Percentiles rank a stretch among this genome's conserved stretches.
phyloP scores from a whole-genome alignment of 73 alveolate species.

The Durusdinium trenchii region DNA sequence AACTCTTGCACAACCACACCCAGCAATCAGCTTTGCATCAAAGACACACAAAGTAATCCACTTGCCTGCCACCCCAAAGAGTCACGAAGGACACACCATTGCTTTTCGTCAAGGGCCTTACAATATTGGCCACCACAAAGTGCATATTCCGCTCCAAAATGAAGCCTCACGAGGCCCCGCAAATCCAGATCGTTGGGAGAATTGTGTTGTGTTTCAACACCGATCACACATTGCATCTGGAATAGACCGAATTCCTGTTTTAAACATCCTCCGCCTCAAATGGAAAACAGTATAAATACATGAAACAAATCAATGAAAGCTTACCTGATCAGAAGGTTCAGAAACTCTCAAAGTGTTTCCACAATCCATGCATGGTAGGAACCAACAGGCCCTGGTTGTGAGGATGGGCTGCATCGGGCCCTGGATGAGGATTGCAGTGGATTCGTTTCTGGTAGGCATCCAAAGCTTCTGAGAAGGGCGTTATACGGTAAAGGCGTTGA shows the following conservation, averaged over 20 bases:
- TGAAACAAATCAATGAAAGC: too few species aligned
- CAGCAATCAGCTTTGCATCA: too few species aligned
- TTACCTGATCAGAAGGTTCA: too few species aligned
- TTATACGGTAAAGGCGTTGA: neutral
- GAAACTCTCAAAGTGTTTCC: constrained; percentile 60
- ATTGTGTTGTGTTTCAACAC: too few species aligned
- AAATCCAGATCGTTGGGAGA: too few species aligned
- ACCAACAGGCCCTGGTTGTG: constrained; percentile 24
- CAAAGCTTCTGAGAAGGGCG: constrained; percentile 5
- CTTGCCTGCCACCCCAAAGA: constrained; percentile 76
- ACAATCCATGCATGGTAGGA: constrained; percentile 16
- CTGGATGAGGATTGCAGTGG: neutral
- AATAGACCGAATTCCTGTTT: too few species aligned
- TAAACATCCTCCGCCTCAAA: too few species aligned
- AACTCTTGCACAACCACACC: too few species aligned
- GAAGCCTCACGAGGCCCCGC: constrained; percentile 33
- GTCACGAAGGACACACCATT: constrained; percentile 30
- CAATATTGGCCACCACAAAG: constrained; percentile 36
- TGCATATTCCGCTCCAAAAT: constrained; percentile 53
- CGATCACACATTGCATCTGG: too few species aligned
- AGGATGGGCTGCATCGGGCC: constrained; percentile 33
- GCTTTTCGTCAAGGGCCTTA: neutral
- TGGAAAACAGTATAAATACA: too few species aligned
- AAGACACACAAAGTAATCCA: constrained; percentile 45
- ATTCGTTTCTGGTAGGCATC: neutral